A percentile compares a stretch with the other conserved stretches of the same genome.
Conservation (phyloP, 2,329 filamentous ascomycete species). For the Aspergillus japonicus region DNA sequence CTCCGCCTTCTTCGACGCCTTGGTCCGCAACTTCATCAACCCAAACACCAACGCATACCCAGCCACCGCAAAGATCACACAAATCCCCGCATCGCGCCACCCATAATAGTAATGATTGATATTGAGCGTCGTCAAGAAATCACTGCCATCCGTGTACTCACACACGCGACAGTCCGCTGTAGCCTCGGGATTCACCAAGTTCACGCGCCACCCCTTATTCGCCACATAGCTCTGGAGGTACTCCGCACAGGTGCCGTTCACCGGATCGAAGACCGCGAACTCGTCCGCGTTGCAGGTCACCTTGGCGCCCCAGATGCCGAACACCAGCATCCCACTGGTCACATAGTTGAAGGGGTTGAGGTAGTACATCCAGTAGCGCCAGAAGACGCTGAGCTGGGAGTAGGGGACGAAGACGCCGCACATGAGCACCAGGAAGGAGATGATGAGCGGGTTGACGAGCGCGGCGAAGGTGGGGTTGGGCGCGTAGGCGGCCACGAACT, state of each 20-base stretch:
- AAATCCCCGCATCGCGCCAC: conserved; percentile 65
- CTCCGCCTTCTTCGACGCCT: conserved; percentile 39
- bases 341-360: conserved; percentile 63
- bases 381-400: conserved; percentile 62
- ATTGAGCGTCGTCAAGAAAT: conserved; percentile 62
- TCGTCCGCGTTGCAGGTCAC: conserved; percentile 52
- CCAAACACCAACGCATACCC: conserved; percentile 53
- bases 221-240: conserved; percentile 57
- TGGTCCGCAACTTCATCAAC: conserved; percentile 41
- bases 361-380: conserved; percentile 65
- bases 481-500: conserved; percentile 76
- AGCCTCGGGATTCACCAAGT: conserved; percentile 61
- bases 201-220: conserved; percentile 46
- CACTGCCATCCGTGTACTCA: conserved; percentile 56
- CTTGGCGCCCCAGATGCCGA: conserved; percentile 49
- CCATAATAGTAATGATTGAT: conserved; percentile 61
- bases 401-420: conserved; percentile 71
- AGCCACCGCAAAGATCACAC: conserved; percentile 55
- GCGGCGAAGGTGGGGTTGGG: conserved; percentile 66
- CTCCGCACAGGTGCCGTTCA: conserved; percentile 51
- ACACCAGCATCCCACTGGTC: conserved; percentile 56
- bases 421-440: conserved; percentile 68
- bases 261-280: conserved; percentile 48
- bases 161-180: conserved; percentile 60
- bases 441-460: conserved; percentile 72